Percentiles rank a stretch among this genome's conserved stretches.
phyloP scores from a whole-genome alignment of 164 flowering plant genomes.

The Chloranthus sessilifolius region DNA sequence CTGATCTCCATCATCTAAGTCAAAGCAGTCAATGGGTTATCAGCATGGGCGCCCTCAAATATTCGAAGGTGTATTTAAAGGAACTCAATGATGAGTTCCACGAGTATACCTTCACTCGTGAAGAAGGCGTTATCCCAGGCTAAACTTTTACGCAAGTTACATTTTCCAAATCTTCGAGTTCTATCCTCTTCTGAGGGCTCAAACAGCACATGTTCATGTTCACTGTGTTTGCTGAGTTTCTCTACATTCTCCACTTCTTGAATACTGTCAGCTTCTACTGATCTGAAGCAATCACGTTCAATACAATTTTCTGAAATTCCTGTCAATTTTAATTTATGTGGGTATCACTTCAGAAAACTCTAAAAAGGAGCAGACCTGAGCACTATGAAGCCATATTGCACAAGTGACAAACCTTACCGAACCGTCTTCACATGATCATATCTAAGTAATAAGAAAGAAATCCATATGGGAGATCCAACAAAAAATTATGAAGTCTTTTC shows the following conservation, averaged over 20 bases:
- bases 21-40: no score
- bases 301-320: conserved; percentile 9
- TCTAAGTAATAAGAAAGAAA: no score
- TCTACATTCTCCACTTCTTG: conserved; percentile 3
- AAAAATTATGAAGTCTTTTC: no score
- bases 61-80: no score
- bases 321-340: conserved; percentile 1
- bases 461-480: no score
- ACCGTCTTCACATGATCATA: no score
- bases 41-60: no score
- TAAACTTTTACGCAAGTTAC: conserved; percentile 90
- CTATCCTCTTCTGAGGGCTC: conserved; percentile 37
- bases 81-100: no score
- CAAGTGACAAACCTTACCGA: no score
- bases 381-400: no score
- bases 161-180: conserved; percentile 36
- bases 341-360: neutral
- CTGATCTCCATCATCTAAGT: no score
- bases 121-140: conserved; percentile 98
- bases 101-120: conserved; percentile 58
- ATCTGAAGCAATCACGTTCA: conserved; percentile 13
- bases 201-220: conserved; percentile 18
- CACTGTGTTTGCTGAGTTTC: conserved; percentile 13
- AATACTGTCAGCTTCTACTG: conserved; percentile 15
- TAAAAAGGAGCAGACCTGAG: no score